Base-by-base conservation (phyloP, 495 filamentous ascomycete genomes). In the Tuber microsphaerosporum region DNA sequence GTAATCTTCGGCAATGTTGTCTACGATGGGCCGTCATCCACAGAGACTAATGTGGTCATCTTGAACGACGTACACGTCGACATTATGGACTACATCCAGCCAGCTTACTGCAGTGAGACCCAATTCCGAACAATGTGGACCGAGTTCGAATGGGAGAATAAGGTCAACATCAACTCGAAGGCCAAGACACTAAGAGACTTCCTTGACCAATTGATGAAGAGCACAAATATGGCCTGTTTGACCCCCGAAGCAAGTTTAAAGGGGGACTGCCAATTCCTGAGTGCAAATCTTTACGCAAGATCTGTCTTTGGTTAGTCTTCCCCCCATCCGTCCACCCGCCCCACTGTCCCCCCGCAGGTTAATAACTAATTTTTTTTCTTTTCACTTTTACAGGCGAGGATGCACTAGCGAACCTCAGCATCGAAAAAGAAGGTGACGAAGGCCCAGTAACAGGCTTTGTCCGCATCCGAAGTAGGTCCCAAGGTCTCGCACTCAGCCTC, bases 91-190 rank as follows among this genome's bases (percentile, higher is more conserved):
- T 99, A 99, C 85, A 99, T 99, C 80, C 94, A 98, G 81, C 96
- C 96, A 12, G 96, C 95, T 19, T 88, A 93, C 65, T 99, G 96
- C 87, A 94, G 92, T 20, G 96, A 99, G 87, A 97, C 94, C 46
- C 93, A 98, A 82, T 99, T 99, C 90, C 89, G 96, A 48, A 97
- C 93, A 37, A 99, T 99, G 96, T 99, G 96, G 96, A 98, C 96
- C 45, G 96, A 99, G 82, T 99, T 99, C 77, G 96, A 99, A 84
- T 99, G 96, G 96, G 96, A 99, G 87, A 99, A 99, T 87, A 99
- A 99, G 89, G 95, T 99, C 82, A 98, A 98, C 86, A 98, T 98
- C 86, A 97, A 97, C 84, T 94, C 92, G 78, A 97, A 97, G 87
- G 94, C 93, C 78, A 96, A 96, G 88, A 91, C 87, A 43, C 87